Evolutionary conservation across 2,329 filamentous ascomycete genomes (phyloP), one percentile per base, ranked within the genome.

Genomic region (Scedosporium dehoogii): DNA sequence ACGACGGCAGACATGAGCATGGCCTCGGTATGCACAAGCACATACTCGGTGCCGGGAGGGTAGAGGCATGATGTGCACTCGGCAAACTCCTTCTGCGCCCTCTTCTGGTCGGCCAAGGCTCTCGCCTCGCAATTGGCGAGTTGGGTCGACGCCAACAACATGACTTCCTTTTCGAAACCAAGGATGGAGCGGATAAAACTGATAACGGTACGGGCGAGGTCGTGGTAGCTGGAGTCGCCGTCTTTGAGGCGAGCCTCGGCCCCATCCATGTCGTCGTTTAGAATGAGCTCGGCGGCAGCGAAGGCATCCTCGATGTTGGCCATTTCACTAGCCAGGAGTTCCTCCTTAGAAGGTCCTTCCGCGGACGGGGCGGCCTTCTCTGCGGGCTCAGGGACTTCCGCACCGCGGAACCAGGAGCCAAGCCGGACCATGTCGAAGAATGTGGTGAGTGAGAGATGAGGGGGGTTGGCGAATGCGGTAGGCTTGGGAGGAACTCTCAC

Each of bases 1-100:
- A 97, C 86, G 1, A 99, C 88, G 0, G 92, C 92, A 63, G 85
- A 84, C 88, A 97, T 96, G 65, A 97, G 80, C 73, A 96, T 91
- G 1, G 91, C 85, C 76, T 97, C 87, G 4, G 92, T 90, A 64
- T 91, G 85, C 64, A 91, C 90, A 3, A 97, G 79, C 2, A 90
- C 85, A 72, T 90, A 97, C 75, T 99, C 93, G 4, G 89, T 90
- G 1, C 94, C 94, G 0, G 90, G 82, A 0, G 89, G 86, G 69
- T 96, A 97, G 25, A 96, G 76, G 56, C 73, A 73, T 63, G 75
- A 76, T 4, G 23, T 38, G 29, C 41, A 58, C 58, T 63, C 67
- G 23, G 70, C 69, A 3, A 79, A 77, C 56, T 88, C 85, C 67
- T 85, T 87, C 69, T 91, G 83, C 1, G 90, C 89, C 71, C 85